Percentiles rank a stretch among this genome's conserved stretches.
Conservation (phyloP, 495 filamentous ascomycete species). For the Astrocystis sublimbata region DNA sequence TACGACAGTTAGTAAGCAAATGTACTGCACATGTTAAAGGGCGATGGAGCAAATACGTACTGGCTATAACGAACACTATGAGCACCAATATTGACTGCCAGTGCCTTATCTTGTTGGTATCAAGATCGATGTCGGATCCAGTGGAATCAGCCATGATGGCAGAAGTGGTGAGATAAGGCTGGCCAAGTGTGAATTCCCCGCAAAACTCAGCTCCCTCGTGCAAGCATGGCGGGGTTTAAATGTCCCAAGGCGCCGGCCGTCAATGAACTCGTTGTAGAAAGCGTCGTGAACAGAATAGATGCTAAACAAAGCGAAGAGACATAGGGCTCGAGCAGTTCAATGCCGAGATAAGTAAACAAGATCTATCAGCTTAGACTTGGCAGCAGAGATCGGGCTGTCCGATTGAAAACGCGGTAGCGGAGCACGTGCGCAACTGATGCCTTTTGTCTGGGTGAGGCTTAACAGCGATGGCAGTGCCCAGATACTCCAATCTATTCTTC, state of each 20-base stretch:
- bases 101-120: constrained; percentile 53
- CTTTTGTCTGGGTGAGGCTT: constrained; percentile 5
- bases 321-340: neutral
- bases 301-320: neutral
- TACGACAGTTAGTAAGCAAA: constrained; percentile 26
- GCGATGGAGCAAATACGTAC: too few relatives aligned
- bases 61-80: constrained; percentile 62
- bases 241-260: neutral
- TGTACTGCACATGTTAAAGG: neutral
- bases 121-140: constrained; percentile 37
- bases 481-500: neutral
- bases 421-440: constrained; percentile 1
- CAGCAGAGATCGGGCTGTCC: neutral
- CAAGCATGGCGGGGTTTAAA: constrained; percentile 3
- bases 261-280: neutral
- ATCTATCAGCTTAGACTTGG: neutral
- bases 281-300: neutral
- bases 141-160: constrained; percentile 37
- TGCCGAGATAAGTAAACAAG: neutral
- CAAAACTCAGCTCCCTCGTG: constrained; percentile 2
- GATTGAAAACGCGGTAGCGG: neutral
- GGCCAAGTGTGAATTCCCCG: constrained; percentile 2
- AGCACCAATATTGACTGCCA: constrained; percentile 67
- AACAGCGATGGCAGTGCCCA: neutral
- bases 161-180: constrained; percentile 8